These are phyloP conservation scores for Podaxis rugospora DNA, from an alignment of 768 basidiomycete genomes.

Conservation along the genomic window DNA sequence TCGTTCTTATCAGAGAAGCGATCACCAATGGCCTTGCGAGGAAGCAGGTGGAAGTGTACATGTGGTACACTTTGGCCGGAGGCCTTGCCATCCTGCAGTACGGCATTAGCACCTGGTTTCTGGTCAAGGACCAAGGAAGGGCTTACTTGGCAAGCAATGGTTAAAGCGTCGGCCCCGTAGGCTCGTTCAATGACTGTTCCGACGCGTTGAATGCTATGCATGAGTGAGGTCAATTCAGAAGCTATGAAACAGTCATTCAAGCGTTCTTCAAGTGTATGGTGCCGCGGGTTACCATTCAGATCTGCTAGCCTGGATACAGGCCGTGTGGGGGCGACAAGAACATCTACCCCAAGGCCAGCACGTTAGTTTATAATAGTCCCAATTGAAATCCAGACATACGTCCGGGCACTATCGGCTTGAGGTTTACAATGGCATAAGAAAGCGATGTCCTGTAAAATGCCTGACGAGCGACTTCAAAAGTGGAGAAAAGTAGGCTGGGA, in stretches of 20 bases:
- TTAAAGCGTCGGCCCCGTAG: slow-evolving; percentile 80
- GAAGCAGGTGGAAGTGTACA: slow-evolving; percentile 94
- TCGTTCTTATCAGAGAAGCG: slow-evolving; percentile 61
- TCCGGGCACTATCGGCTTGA: slow-evolving; percentile 91
- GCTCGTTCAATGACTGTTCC: slow-evolving; percentile 76
- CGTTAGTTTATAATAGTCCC: background rate
- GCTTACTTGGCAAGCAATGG: slow-evolving; percentile 82
- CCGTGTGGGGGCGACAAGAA: slow-evolving; percentile 56
- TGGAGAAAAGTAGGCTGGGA: slow-evolving; percentile 59
- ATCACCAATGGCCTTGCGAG: slow-evolving; percentile 70
- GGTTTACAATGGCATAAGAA: slow-evolving; percentile 87
- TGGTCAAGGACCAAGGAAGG: background rate
- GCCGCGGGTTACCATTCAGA: slow-evolving; percentile 35
- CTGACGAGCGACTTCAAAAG: slow-evolving; percentile 75
- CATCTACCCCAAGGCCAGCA: slow-evolving; percentile 35
- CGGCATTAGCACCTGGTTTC: background rate
- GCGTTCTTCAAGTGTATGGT: background rate
- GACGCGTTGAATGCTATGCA: slow-evolving; percentile 74
- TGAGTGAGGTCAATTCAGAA: slow-evolving; percentile 77
- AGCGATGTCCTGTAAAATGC: slow-evolving; percentile 66
- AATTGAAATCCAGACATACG: slow-evolving; percentile 49
- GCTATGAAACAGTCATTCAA: slow-evolving; percentile 21
- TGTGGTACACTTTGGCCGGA: slow-evolving; percentile 83
- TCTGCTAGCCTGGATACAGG: slow-evolving; percentile 54
- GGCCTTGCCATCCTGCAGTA: slow-evolving; percentile 71